Evolutionary conservation across 768 basidiomycete genomes (phyloP).

Genomic region (Multifurca ochricompacta): DNA sequence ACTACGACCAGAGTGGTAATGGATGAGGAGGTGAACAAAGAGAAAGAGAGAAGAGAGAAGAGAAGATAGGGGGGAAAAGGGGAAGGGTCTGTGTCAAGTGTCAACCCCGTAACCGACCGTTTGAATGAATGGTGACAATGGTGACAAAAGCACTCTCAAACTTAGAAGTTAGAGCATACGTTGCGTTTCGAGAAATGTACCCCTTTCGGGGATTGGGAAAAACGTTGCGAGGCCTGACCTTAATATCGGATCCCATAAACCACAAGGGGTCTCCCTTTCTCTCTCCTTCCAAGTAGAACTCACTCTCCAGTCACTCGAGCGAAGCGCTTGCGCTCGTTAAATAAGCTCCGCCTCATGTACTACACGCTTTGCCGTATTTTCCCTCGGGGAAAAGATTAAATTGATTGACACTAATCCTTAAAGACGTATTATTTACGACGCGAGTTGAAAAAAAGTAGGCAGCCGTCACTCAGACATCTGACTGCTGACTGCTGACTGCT

Average conservation of each 20-base stretch:
- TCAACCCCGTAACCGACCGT: no score
- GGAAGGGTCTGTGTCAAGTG: neutral
- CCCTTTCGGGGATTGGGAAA: neutral
- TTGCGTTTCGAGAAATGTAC: neutral
- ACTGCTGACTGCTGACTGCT: no score
- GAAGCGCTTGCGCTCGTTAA: neutral
- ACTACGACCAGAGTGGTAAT: slow-evolving; percentile 9
- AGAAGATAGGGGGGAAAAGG: slow-evolving; percentile 3
- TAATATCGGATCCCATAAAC: slow-evolving; percentile 2
- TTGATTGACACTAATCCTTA: neutral
- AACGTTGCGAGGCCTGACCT: neutral
- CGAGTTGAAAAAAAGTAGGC: no score
- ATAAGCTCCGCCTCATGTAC: slow-evolving; percentile 10
- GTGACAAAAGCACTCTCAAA: no score
- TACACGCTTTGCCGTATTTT: slow-evolving; percentile 2
- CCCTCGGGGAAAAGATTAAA: neutral
- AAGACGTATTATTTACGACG: no score
- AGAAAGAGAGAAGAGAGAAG: slow-evolving; percentile 1
- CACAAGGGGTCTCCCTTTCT: neutral
- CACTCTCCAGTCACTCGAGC: neutral
- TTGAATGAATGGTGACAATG: no score
- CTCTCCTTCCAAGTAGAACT: no score
- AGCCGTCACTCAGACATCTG: no score
- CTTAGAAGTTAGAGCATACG: neutral
- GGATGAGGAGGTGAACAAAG: neutral